Evolutionary conservation across 108 stramenopile species (phyloP), one percentile per base, ranked within the genome.

Genomic region (Skeletonema marinoi): DNA sequence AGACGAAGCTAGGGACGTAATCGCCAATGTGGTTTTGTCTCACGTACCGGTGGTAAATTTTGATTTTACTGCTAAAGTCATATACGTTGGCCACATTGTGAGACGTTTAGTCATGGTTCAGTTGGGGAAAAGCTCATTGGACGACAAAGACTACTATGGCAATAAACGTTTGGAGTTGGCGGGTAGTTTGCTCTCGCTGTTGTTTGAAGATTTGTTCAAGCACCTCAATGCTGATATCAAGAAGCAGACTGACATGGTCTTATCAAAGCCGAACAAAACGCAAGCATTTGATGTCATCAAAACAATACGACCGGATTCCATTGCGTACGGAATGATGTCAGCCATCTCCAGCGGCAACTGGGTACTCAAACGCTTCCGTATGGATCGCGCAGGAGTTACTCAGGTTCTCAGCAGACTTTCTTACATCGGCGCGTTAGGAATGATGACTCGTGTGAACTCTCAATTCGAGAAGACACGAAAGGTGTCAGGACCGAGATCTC

Each of bases 121-220:
- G 65, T 68, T 95, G 66, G 97, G 98, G 36, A 95, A 94, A 64
- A 76, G 84, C 71, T 71, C 88, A 12, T 78, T 98, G 63, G 99
- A 99, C 78, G 99, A 97, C 72, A 96, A 98, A 75, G 98, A 99
- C 87, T 98, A 99, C 79, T 99, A 99, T 72, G 98, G 97, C 14
- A 99, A 99, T 81, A 99, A 98, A 78, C 84, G 99, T 13, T 81
- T 99, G 66, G 99, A 99, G 86, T 85, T 98, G 58, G 99, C 99
- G 0, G 99, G 99, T 4, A 98, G 94, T 82, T 86, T 98, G 38
- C 81, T 99, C 9, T 93, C 95, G 5, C 85, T 98, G 8, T 86
- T 99, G 32, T 99, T 99, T 85, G 98, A 98, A 71, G 98, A 98
- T 87, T 83, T 98, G 36, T 98, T 99, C 92, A 98, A 98, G 84